A percentile compares a stretch with the other conserved stretches of the same genome.
Evolutionary conservation across 1,284 basidiomycete genomes (phyloP).

Genomic region (Amylostereum areolatum): DNA sequence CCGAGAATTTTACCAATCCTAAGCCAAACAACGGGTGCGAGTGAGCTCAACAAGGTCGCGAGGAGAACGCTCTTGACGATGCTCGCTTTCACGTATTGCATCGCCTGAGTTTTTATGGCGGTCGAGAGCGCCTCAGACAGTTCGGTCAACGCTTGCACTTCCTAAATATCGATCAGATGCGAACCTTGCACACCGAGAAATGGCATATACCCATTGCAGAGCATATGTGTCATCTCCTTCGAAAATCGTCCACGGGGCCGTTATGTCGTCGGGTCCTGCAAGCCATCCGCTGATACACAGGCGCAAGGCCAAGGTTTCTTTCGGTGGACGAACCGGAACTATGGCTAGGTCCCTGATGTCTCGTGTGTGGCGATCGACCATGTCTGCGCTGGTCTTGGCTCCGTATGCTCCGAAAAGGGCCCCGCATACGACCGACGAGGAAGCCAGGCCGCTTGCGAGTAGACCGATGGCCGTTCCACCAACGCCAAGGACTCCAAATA

Average conservation of each 20-base stretch:
- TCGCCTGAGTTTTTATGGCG: slow-evolving; percentile 42
- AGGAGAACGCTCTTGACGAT: slow-evolving; percentile 50
- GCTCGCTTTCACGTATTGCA: slow-evolving; percentile 43
- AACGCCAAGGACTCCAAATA: slow-evolving; percentile 46
- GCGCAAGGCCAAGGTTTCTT: slow-evolving; percentile 45
- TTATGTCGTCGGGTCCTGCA: slow-evolving; percentile 36
- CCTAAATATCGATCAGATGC: slow-evolving; percentile 25
- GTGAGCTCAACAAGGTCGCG: slow-evolving; percentile 39
- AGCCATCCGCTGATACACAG: slow-evolving; percentile 58
- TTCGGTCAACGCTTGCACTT: slow-evolving; percentile 46
- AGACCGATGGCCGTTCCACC: slow-evolving; percentile 50
- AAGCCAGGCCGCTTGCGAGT: slow-evolving; percentile 47
- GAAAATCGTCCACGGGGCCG: slow-evolving; percentile 48
- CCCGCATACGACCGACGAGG: slow-evolving; percentile 51
- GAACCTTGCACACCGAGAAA: background rate
- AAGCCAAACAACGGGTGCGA: slow-evolving; percentile 48
- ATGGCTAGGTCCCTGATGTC: slow-evolving; percentile 53
- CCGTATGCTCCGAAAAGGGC: slow-evolving; percentile 56
- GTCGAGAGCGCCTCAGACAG: slow-evolving; percentile 42
- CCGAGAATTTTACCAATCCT: slow-evolving; percentile 52
- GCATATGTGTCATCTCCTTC: slow-evolving; percentile 50
- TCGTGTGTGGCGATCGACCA: slow-evolving; percentile 44
- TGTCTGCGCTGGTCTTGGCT: slow-evolving; percentile 39
- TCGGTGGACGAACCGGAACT: slow-evolving; percentile 34
- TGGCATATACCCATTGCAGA: slow-evolving; percentile 45